These are phyloP conservation scores for Toxoplasma gondii DNA, from an alignment of 169 alveolate species.

Conservation along the genomic window DNA sequence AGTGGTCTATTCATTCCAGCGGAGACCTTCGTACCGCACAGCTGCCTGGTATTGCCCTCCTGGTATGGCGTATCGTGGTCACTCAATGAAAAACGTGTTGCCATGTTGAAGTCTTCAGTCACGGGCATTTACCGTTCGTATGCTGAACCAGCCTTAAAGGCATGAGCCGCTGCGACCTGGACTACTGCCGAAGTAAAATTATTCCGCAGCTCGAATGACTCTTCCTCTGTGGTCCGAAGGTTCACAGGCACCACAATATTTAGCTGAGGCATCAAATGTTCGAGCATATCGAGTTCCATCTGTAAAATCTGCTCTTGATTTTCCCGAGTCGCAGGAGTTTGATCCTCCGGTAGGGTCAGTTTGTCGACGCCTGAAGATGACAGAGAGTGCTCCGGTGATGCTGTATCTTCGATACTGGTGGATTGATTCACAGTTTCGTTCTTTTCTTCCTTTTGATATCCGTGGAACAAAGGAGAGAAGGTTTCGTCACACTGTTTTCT, in stretches of 20 bases:
- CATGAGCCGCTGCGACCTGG: constrained; percentile 21
- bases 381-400: background rate
- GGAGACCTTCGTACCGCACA: too few relatives aligned
- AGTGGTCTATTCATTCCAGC: too few relatives aligned
- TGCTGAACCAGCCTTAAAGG: background rate
- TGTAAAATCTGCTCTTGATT: background rate
- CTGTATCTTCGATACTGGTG: background rate
- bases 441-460: too few relatives aligned
- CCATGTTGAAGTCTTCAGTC: too few relatives aligned
- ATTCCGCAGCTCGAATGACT: constrained; percentile 53
- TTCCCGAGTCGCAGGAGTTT: background rate
- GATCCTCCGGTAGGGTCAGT: background rate
- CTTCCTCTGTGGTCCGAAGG: constrained; percentile 54
- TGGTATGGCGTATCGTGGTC: too few relatives aligned
- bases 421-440: too few relatives aligned
- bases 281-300: constrained; percentile 38
- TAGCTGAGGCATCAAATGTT: constrained; percentile 19
- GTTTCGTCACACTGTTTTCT: too few relatives aligned
- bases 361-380: background rate
- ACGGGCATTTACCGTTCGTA: background rate
- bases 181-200: constrained; percentile 52
- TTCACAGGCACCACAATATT: constrained; percentile 60
- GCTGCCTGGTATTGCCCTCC: too few relatives aligned
- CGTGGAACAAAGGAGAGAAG: too few relatives aligned
- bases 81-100: too few relatives aligned